Base-by-base conservation (phyloP, 306 rosid genomes). In the Cicer yamashitae region DNA sequence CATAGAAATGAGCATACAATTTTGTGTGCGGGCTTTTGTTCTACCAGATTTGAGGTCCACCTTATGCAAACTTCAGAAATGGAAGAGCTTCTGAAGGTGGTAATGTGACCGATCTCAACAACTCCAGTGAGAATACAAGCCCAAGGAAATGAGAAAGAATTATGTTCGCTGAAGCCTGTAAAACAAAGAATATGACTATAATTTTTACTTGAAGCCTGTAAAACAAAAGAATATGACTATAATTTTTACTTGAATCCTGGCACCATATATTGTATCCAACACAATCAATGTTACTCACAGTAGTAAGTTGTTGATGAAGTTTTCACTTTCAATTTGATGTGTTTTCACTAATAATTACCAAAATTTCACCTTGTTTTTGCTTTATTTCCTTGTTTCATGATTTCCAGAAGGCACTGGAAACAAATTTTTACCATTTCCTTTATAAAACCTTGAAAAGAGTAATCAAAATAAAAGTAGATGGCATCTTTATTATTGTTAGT, bases 91-190 rank as follows among this genome's bases (percentile, higher is more conserved):
- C 96, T 4, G 90, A 65, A 61, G 91, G 81, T 1, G 97, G 91
- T 68, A 88, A 56, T 7, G 98, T 89, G 73, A 96, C 98, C 0
- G 96, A 89, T 67, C 99, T 90, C 76, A 96, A 85, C 70, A 96
- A 88, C 88, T 92, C 99, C 73, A 92, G 68, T 1, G 99, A 92
- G 91, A 80, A 92, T 71, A 89, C 83, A 41, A 96, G 92, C 60
- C 99, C 99, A 43, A 92, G 84, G 85, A 96, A 96, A 84, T 96
- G 99, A 41, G 99, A 96, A 60, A 94, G 98, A 79, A 96, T 89
- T 3, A 96, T 86, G 86, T 96, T 96, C 2, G 99, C 99, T 1
- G 99, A 89, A 76, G 99, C 99, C 99, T 96, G 83, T 71, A 79
- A 73, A 62, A 59, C 12, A 51, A 54, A 64, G 25, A 52, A 56